A percentile compares a stretch with the other conserved stretches of the same genome.
Conservation (phyloP, 2,329 filamentous ascomycete genomes). For the Neofusicoccum ribis region DNA sequence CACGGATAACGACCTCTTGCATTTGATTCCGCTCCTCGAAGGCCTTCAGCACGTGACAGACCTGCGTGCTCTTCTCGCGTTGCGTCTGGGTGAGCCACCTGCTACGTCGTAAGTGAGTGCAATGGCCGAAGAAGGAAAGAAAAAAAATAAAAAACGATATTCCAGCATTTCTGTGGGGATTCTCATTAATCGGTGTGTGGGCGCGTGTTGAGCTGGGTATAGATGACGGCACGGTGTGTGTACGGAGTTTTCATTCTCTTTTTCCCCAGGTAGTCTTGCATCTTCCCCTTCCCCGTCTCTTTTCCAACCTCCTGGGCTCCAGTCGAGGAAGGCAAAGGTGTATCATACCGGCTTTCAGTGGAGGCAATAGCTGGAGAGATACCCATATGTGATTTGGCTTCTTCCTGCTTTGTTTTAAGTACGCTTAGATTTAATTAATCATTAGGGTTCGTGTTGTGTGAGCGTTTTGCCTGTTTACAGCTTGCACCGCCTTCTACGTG, state of each 20-base stretch:
- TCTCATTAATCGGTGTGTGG: not conserved
- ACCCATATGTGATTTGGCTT: constrained; percentile 9
- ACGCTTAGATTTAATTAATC: constrained; percentile 15
- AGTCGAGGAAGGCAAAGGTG: constrained; percentile 1
- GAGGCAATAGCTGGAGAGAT: constrained; percentile 15
- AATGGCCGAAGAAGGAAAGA: not conserved
- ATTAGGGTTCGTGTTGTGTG: not conserved
- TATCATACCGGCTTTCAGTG: constrained; percentile 12
- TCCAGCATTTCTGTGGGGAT: not conserved
- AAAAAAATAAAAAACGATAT: not conserved
- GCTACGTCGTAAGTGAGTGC: constrained; percentile 26
- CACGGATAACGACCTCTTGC: constrained; percentile 91
- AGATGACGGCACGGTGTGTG: constrained; percentile 3
- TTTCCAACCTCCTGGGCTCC: not conserved
- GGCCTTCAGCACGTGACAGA: constrained; percentile 96
- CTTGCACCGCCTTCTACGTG: too few species aligned
- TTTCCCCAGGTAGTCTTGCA: not conserved
- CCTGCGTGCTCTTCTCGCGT: constrained; percentile 83
- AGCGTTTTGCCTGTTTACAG: not conserved
- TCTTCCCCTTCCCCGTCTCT: not conserved
- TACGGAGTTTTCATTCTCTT: constrained; percentile 5
- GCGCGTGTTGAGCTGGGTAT: constrained; percentile 1
- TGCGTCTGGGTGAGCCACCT: constrained; percentile 75
- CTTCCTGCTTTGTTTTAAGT: constrained; percentile 1
- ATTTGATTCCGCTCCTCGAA: constrained; percentile 88